phyloP scores from a whole-genome alignment of 768 basidiomycete genomes.

The Auriculariales sp. region DNA sequence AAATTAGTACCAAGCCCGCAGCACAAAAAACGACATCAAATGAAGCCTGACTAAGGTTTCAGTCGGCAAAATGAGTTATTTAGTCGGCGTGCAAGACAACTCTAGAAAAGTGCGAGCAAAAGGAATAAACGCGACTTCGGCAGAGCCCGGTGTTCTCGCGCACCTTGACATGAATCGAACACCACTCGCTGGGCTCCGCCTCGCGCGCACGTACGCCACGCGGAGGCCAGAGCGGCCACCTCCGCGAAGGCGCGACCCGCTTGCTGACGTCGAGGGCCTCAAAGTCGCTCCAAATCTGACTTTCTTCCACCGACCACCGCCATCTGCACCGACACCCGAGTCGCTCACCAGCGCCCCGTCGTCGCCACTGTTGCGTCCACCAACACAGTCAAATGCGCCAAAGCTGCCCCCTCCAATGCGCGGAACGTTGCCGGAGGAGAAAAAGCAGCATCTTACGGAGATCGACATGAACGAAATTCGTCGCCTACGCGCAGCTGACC shows the following conservation, averaged over 20 bases:
- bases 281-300: slow-evolving; percentile 29
- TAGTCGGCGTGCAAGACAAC: too few species aligned
- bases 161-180: too few species aligned
- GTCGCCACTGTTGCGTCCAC: slow-evolving; percentile 50
- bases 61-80: too few species aligned
- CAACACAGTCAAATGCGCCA: slow-evolving; percentile 5
- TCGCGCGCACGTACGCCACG: slow-evolving; percentile 11
- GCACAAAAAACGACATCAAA: too few species aligned
- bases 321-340: slow-evolving; percentile 55
- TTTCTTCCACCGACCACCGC: slow-evolving; percentile 77
- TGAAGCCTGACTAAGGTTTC: too few species aligned
- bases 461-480: slow-evolving; percentile 42
- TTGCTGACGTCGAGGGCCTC: slow-evolving; percentile 11
- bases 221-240: slow-evolving; percentile 17
- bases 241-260: slow-evolving; percentile 17
- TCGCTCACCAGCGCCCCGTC: slow-evolving; percentile 56
- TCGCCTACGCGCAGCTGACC: slow-evolving; percentile 41
- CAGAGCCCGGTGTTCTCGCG: too few species aligned
- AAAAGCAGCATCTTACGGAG: slow-evolving; percentile 27
- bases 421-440: slow-evolving; percentile 11
- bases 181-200: background rate
- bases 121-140: too few species aligned
- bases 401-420: slow-evolving; percentile 13
- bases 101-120: too few species aligned
- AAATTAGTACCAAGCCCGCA: too few species aligned